phyloP scores from a whole-genome alignment of 2,329 filamentous ascomycete genomes.

The Clarireedia paspali region DNA sequence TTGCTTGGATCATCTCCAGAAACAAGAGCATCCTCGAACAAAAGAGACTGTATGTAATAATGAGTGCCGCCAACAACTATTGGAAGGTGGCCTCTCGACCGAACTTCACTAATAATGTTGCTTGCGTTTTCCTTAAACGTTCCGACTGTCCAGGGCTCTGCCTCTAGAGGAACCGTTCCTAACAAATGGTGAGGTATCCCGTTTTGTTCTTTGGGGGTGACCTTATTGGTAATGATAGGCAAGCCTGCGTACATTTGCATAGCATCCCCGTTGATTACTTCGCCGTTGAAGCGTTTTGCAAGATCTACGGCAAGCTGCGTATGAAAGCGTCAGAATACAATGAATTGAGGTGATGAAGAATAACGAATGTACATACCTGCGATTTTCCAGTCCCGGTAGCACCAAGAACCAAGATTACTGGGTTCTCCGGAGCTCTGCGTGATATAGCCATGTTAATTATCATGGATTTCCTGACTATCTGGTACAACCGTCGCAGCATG shows the following conservation, averaged over 20 bases:
- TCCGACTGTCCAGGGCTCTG: slow-evolving; percentile 77
- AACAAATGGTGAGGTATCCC: slow-evolving; percentile 85
- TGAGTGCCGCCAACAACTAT: slow-evolving; percentile 92
- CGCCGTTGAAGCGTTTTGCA: slow-evolving; percentile 75
- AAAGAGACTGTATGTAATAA: slow-evolving; percentile 84
- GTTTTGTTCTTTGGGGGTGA: slow-evolving; percentile 64
- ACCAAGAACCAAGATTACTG: slow-evolving; percentile 75
- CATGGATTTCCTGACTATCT: slow-evolving; percentile 9
- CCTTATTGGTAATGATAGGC: slow-evolving; percentile 93
- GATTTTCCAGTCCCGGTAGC: slow-evolving; percentile 93
- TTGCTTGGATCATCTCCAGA: slow-evolving; percentile 27
- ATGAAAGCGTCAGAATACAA: background rate
- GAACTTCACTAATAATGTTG: slow-evolving; percentile 67
- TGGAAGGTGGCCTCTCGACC: slow-evolving; percentile 68
- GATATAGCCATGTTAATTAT: slow-evolving; percentile 12
- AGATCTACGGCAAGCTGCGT: slow-evolving; percentile 64
- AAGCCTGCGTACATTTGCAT: slow-evolving; percentile 95
- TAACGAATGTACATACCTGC: slow-evolving; percentile 55
- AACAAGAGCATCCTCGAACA: slow-evolving; percentile 69
- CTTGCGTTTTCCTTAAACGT: slow-evolving; percentile 66
- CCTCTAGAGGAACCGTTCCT: slow-evolving; percentile 65
- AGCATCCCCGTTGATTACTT: slow-evolving; percentile 94
- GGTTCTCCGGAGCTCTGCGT: slow-evolving; percentile 37
- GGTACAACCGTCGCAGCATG: slow-evolving; percentile 15
- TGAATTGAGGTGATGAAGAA: background rate